Percentiles rank a stretch among this genome's conserved stretches.
Conservation (phyloP, 1,139 yeast genomes). For the Lodderomyces oxycetoniae region DNA sequence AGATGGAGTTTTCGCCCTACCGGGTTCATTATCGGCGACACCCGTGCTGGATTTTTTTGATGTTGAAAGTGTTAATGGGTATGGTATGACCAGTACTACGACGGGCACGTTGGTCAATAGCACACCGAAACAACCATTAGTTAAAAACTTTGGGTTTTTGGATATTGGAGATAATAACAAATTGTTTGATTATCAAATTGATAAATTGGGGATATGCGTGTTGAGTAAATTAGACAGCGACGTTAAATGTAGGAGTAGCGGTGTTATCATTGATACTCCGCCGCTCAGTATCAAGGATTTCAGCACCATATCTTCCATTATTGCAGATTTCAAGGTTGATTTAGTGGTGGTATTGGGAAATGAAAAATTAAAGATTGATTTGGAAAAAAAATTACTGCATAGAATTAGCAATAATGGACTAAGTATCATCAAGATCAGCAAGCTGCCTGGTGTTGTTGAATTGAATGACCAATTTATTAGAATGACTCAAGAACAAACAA, state of each 20-base stretch:
- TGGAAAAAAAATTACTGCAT: conserved; percentile 52
- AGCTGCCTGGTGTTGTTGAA: conserved; percentile 72
- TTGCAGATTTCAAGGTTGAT: conserved; percentile 59
- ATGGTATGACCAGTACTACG: conserved; percentile 79
- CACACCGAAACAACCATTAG: conserved; percentile 85
- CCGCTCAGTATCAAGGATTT: conserved; percentile 49
- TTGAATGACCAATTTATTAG: conserved; percentile 67
- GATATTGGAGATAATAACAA: conserved; percentile 53
- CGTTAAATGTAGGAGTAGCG: conserved; percentile 22
- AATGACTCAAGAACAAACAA: conserved; percentile 67
- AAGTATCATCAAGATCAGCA: conserved; percentile 56
- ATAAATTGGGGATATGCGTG: conserved; percentile 57
- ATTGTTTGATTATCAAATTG: conserved; percentile 52
- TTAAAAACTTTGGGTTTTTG: conserved; percentile 74
- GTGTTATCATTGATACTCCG: conserved; percentile 82
- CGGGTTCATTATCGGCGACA: conserved; percentile 84
- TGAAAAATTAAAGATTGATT: conserved; percentile 61
- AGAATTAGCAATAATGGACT: conserved; percentile 27
- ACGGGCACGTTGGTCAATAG: conserved; percentile 73
- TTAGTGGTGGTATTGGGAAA: conserved; percentile 56
- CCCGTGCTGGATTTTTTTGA: conserved; percentile 79
- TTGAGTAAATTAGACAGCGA: conserved; percentile 44
- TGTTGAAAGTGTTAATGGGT: conserved; percentile 63
- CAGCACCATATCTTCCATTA: conserved; percentile 52
- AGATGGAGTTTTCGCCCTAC: conserved; percentile 73